phyloP scores from a whole-genome alignment of 2,329 filamentous ascomycete genomes.

The Cryoendolithus antarcticus region DNA sequence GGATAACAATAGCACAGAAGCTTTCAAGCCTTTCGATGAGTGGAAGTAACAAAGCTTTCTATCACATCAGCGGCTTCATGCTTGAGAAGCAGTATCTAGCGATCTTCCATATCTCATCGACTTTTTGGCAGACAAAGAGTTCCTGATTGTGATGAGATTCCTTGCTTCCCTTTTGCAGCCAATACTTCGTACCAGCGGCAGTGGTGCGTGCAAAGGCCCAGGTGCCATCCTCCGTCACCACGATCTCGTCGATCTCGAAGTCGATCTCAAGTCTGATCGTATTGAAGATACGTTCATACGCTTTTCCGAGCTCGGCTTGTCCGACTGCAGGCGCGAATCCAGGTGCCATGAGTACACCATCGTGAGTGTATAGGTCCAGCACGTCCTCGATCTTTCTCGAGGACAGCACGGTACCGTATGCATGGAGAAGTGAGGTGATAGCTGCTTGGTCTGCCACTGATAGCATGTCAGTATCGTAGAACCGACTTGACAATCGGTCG shows the following conservation, averaged over 20 bases:
- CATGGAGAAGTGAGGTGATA: constrained; percentile 2
- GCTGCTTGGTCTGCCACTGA: constrained; percentile 3
- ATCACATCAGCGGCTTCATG: constrained; percentile 5
- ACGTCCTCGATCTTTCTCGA: constrained; percentile 1
- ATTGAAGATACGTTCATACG: constrained; percentile 7
- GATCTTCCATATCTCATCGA: constrained; percentile 8
- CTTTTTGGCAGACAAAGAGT: constrained; percentile 8
- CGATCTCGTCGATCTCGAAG: constrained; percentile 8
- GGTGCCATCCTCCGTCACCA: constrained; percentile 1
- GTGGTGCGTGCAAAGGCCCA: constrained; percentile 10
- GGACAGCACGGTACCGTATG: constrained; percentile 1
- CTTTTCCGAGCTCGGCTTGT: constrained; percentile 4
- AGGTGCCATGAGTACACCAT: constrained; percentile 9
- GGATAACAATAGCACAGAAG: too few relatives aligned
- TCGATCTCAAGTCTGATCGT: constrained; percentile 6
- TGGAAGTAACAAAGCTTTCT: too few relatives aligned
- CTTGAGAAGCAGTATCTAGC: constrained; percentile 10
- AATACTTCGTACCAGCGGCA: constrained; percentile 5
- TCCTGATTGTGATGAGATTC: constrained; percentile 8
- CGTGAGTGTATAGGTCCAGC: constrained; percentile 41
- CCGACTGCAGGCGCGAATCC: constrained; percentile 6
- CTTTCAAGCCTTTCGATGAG: too few relatives aligned
- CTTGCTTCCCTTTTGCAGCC: constrained; percentile 6
- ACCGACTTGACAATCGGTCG: too few relatives aligned
- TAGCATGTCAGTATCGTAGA: too few relatives aligned